phyloP scores from a whole-genome alignment of 306 rosid genomes.

The Lathyrus tuberosus region DNA sequence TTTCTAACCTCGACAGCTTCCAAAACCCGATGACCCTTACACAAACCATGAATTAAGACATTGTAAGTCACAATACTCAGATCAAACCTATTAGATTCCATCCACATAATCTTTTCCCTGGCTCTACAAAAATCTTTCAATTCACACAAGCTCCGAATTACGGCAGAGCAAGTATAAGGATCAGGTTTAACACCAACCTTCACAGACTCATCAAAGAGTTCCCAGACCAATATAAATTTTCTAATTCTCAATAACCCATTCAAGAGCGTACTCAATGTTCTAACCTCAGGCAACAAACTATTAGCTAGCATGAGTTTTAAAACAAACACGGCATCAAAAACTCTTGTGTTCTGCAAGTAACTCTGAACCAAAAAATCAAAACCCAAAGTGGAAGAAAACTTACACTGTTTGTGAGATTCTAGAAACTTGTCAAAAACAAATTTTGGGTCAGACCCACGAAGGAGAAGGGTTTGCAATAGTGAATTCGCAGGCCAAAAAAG shows the following conservation, averaged over 20 bases:
- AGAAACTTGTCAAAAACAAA: constrained; percentile 55
- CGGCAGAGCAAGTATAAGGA: constrained; percentile 66
- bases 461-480: constrained; percentile 71
- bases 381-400: constrained; percentile 60
- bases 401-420: constrained; percentile 41
- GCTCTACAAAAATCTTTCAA: constrained; percentile 69
- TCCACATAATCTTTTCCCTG: constrained; percentile 59
- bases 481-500: constrained; percentile 86
- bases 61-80: constrained; percentile 67
- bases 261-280: constrained; percentile 78
- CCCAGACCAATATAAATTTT: constrained; percentile 59
- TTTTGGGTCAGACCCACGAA: constrained; percentile 63
- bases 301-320: constrained; percentile 62
- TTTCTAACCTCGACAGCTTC: constrained; percentile 75
- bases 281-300: constrained; percentile 67
- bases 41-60: constrained; percentile 78
- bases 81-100: constrained; percentile 58
- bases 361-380: constrained; percentile 78
- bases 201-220: constrained; percentile 66
- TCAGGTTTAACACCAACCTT: constrained; percentile 69
- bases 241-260: constrained; percentile 71
- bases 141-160: constrained; percentile 69
- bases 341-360: constrained; percentile 59
- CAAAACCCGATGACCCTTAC: constrained; percentile 60
- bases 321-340: constrained; percentile 57